phyloP scores from a whole-genome alignment of 1,284 basidiomycete genomes.

The Polyporus tsugae region DNA sequence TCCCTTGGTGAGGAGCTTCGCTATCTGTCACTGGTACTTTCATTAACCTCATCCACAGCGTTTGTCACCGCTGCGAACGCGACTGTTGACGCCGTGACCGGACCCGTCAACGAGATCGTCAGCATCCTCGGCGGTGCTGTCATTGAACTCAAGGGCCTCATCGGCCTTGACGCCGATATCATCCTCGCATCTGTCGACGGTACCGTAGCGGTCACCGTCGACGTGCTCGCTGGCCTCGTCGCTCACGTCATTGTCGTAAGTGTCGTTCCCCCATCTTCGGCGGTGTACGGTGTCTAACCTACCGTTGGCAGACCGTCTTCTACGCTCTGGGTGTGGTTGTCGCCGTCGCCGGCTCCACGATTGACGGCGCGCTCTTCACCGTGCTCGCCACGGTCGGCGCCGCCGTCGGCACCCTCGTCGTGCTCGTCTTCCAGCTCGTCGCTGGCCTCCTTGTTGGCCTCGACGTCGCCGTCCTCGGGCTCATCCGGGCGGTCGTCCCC shows the following conservation, averaged over 20 bases:
- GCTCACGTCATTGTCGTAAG: conserved; percentile 39
- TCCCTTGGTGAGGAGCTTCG: conserved; percentile 43
- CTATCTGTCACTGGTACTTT: conserved; percentile 8
- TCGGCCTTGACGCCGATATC: conserved; percentile 39
- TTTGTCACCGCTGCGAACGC: conserved; percentile 41
- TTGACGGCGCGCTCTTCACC: conserved; percentile 37
- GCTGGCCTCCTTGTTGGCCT: conserved; percentile 28
- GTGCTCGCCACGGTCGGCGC: conserved; percentile 42
- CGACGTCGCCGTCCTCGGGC: conserved; percentile 34
- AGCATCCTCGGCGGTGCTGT: conserved; percentile 41
- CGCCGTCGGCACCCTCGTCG: conserved; percentile 41
- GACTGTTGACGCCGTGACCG: conserved; percentile 41
- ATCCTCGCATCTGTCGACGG: conserved; percentile 46
- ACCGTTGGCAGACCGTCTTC: conserved; percentile 41
- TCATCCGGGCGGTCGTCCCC: conserved; percentile 37
- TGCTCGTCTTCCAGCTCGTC: conserved; percentile 42
- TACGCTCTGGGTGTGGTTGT: conserved; percentile 47
- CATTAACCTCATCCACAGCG: conserved; percentile 35
- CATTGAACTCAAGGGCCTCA: conserved; percentile 44
- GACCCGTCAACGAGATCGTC: conserved; percentile 44
- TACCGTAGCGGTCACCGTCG: conserved; percentile 39
- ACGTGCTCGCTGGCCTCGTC: conserved; percentile 43
- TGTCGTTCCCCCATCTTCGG: background rate
- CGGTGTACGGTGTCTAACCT: too few species aligned
- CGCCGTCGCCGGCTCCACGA: conserved; percentile 39